Evolutionary conservation across 768 basidiomycete genomes (phyloP), one percentile per base, ranked within the genome.

Genomic region (Hydnum rufescens): DNA sequence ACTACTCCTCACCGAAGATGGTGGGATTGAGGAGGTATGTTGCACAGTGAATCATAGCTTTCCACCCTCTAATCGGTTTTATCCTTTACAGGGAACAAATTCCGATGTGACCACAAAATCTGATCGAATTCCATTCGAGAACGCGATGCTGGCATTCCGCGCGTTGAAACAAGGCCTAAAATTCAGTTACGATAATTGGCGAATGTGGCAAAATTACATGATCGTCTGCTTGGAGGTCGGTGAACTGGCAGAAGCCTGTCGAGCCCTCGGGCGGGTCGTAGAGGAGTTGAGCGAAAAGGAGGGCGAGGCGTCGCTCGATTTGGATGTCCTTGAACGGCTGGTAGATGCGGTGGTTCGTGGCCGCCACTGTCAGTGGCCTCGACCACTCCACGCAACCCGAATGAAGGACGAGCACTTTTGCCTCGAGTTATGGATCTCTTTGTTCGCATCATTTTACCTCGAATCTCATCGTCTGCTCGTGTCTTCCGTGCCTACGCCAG

Each of bases 151-250:
- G 42, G 95, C 95, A 1, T 95, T 87, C 71, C 81, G 80, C 18
- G 93, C 95, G 2, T 79, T 99, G 26, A 81, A 83, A 58, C 84
- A 87, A 55, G 92, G 95, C 1, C 73, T 97, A 55, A 80, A 78
- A 58, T 76, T 74, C 64, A 75, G 76, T 48, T 84, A 88, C 63
- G 80, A 86, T 26, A 92, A 89, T 61, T 97, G 93, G 92, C 76
- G 88, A 19, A 92, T 99, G 84, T 99, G 95, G 95, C 73, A 74
- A 55, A 99, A 99, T 69, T 97, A 90, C 70, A 90, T 87, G 81
- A 70, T 95, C 60, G 80, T 97, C 26, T 74, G 86, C 3, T 71
- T 95, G 65, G 89, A 96, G 58, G 83, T 96, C 19, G 93, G 92
- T 4, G 90, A 97, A 62, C 72, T 96, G 48, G 71, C 76, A 1